Base-by-base conservation (phyloP, 352 stramenopile genomes). In the Plasmopara muralis region DNA sequence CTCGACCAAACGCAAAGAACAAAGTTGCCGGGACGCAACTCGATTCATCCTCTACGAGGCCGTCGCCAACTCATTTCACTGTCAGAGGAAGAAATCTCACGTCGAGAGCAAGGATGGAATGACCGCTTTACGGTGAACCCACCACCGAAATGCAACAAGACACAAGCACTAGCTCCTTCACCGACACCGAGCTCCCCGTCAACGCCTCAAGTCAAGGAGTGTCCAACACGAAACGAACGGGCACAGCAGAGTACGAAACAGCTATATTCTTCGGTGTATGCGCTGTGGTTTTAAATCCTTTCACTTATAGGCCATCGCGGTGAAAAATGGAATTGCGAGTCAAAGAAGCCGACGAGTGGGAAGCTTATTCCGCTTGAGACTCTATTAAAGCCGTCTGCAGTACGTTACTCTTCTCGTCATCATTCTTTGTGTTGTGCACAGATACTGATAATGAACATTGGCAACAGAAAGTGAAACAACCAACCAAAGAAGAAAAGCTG, bases 81-180 rank as follows among this genome's bases (percentile, higher is more conserved):
- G 1, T 74, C 62, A 0, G 60, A 81, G 18, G 57, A 82, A 31
- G 65, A 87, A 46, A 47, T 89, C 18, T 68, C 74, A 44, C 66
- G 78, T 31, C 77, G 76, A 28, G 77, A 91, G 34, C 73, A 78
- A 45, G 80, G 72, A 6, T 91, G 77, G 77, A 86, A 91, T 37
- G 74, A 85, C 51, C 77, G 77, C 1, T 91, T 91, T 50, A 62
- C 69, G 16, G 64, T 82, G 10, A 68, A 86, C n/a, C 59, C 63
- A 25, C 74, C 71, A 4, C 57, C 58, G 12, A 77, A 77, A 35
- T 70, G 67, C 6, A 85, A 75, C 34, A 81, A 83, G 35, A 57
- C 57, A 0, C 57, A 48, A 6, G 66, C 63, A 7, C 44, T 65
- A 4, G 52, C 67, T n/a, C 61, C 62, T 30, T 59, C 49, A 8